phyloP scores from a whole-genome alignment of 176 grass and related monocot species.

The Musa acuminata region DNA sequence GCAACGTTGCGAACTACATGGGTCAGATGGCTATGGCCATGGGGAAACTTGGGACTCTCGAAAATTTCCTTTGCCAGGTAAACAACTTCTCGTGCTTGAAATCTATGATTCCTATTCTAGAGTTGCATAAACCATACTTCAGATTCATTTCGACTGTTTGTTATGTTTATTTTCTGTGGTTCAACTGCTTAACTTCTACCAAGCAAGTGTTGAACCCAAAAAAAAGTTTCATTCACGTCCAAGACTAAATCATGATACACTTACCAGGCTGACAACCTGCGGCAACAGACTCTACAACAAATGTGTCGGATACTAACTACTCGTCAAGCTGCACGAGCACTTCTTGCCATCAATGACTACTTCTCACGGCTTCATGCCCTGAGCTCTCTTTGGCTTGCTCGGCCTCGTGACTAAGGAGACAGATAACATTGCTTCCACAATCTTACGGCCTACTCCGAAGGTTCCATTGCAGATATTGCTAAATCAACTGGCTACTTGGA shows the following conservation, averaged over 20 bases:
- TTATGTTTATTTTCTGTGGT: too few species aligned
- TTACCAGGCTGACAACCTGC: conserved; percentile 69
- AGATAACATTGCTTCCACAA: neutral
- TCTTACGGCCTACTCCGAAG: neutral
- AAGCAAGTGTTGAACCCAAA: too few species aligned
- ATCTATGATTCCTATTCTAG: too few species aligned
- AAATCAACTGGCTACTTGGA: neutral
- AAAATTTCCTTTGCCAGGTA: conserved; percentile 96
- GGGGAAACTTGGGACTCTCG: conserved; percentile 93
- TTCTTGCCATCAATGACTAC: conserved; percentile 77
- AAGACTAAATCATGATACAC: too few species aligned
- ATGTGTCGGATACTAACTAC: conserved; percentile 73
- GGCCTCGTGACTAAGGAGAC: conserved; percentile 45
- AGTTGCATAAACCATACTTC: too few species aligned
- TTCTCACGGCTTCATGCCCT: conserved; percentile 69
- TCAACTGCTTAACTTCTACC: too few species aligned
- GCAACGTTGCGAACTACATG: conserved; percentile 95
- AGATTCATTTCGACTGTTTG: too few species aligned
- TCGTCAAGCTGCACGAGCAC: conserved; percentile 60
- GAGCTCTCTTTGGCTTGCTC: conserved; percentile 84
- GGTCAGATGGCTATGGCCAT: conserved; percentile 99
- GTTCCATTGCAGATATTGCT: neutral
- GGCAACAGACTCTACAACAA: conserved; percentile 79
- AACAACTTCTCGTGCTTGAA: neutral
- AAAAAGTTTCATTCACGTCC: neutral